Evolutionary conservation across 805 yeast genomes (phyloP), one percentile per base, ranked within the genome.

Genomic region (Lachancea kluyveri): DNA sequence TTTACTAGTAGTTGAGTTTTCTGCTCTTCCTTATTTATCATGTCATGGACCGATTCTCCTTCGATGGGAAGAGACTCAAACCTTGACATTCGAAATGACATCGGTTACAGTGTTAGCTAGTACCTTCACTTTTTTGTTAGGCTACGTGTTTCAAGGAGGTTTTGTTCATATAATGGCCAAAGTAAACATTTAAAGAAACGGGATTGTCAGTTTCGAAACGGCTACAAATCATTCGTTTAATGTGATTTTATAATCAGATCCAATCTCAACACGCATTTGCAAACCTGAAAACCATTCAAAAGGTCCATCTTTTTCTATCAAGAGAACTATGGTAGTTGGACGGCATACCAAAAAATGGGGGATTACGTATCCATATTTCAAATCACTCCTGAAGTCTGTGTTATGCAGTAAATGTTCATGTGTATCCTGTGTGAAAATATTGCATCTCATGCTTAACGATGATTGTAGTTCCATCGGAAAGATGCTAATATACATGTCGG

Each of bases 271-370:
- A 13, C 36, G 27, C 28, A 32, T 26, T 11, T 10, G 24, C 10
- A 22, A 10, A 9, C 24, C 28, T 8, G 21, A 16, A n/a, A 22
- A 12, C 12, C 13, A 3, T 6, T 5, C 17, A 12, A 14, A 6
- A 4, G 41, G 40, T 13, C 34, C 45, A 13, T 46, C 43, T 13
- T 30, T 34, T 36, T 51, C 57, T 3, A 51, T 25, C 7, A 48
- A 24, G 13, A 51, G 31, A 11, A 32, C 33, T 6, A 42, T n/a
- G 3, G 32, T 28, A 8, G 30, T 8, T 10, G 25, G 16, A 27
- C 34, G 31, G 9, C 14, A 17, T 8, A 45, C 21, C 7, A 27
- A 24, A 10, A 48, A 13, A n/a, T 42, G 24, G 1, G 46, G 37
- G 7, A 49, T 29, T 1, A 50, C 43, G 3, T 46, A 11, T 4